phyloP scores from a whole-genome alignment of 2,329 filamentous ascomycete species.

The Dothistroma pini region DNA sequence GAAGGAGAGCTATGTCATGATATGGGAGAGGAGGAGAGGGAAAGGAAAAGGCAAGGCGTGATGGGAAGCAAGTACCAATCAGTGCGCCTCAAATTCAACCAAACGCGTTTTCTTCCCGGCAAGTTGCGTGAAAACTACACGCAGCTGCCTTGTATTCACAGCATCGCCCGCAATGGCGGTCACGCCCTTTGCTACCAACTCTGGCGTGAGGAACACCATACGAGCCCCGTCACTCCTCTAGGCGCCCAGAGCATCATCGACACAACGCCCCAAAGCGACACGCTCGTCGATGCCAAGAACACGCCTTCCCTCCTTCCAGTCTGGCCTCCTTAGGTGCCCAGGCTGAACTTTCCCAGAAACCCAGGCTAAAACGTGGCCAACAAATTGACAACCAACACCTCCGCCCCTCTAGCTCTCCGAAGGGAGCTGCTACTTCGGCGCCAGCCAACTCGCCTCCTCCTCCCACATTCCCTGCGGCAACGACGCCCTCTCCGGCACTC shows the following conservation, averaged over 20 bases:
- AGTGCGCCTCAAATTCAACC: slow-evolving; percentile 40
- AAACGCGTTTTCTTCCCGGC: slow-evolving; percentile 35
- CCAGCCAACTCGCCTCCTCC: slow-evolving; percentile 1
- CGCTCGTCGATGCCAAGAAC: background rate
- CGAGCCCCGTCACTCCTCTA: background rate
- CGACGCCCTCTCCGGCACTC: background rate
- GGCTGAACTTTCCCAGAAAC: background rate
- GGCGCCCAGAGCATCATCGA: background rate
- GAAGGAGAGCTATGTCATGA: slow-evolving; percentile 90
- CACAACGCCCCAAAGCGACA: background rate
- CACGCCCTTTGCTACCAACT: slow-evolving; percentile 37
- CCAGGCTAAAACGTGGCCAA: no score
- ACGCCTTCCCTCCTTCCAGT: background rate
- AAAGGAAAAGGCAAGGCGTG: slow-evolving; percentile 20
- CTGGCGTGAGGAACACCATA: slow-evolving; percentile 3
- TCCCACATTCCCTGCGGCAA: slow-evolving; percentile 4
- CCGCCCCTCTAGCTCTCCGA: background rate
- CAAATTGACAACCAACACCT: background rate
- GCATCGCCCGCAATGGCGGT: slow-evolving; percentile 34
- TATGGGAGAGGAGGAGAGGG: slow-evolving; percentile 77
- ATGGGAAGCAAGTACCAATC: background rate
- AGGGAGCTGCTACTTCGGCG: slow-evolving; percentile 5
- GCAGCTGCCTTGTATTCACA: slow-evolving; percentile 28
- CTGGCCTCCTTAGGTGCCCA: background rate
- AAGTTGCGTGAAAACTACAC: slow-evolving; percentile 35